Evolutionary conservation across 305 asterid genomes (phyloP), one percentile per base, ranked within the genome.

Genomic region (Fraxinus baroniana): DNA sequence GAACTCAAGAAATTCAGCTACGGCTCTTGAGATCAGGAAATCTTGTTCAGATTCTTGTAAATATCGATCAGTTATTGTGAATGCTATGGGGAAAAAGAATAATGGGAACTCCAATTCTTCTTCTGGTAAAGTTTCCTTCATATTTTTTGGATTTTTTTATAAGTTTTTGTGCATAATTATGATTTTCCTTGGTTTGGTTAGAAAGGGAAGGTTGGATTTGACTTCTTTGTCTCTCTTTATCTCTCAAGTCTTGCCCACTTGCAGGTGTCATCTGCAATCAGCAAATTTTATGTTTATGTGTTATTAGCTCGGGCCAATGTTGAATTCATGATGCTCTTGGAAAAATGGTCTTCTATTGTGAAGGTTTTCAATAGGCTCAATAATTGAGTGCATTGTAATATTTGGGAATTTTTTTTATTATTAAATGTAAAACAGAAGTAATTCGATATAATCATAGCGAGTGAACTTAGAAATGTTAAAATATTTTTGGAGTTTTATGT

Each of bases 31-130:
- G 22, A 74, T 86, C 77, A 85, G 85, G n/a, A 87, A 85, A 57
- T 80, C 84, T 41, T 62, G 82, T 1, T 83, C 80, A 1, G 80
- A 36, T 32, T 73, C 73, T 52, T 64, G 79, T 78, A 83, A 85
- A 86, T 74, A 76, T 71, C 86, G 88, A 87, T 88, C 91, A 44
- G 77, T 82, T 78, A 37, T 79, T n/a, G 79, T 87, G 76, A 88
- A 44, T 80, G 92, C 92, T 71, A 80, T 83, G 88, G 91, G 79
- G 87, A 89, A 88, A 60, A 89, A 84, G 84, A 86, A 90, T 52
- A 66, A 86, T 0, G 92, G 92, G 46, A 85, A 85, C 74, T 73
- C 89, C 26, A 78, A 86, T 87, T 87, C 92, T 6, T 84, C 89
- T 81, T 83, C 91, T 80, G 94, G 94, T 90, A 81, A 78, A n/a